Base-by-base conservation (phyloP, 768 basidiomycete species). In the Lactifluus volemus region DNA sequence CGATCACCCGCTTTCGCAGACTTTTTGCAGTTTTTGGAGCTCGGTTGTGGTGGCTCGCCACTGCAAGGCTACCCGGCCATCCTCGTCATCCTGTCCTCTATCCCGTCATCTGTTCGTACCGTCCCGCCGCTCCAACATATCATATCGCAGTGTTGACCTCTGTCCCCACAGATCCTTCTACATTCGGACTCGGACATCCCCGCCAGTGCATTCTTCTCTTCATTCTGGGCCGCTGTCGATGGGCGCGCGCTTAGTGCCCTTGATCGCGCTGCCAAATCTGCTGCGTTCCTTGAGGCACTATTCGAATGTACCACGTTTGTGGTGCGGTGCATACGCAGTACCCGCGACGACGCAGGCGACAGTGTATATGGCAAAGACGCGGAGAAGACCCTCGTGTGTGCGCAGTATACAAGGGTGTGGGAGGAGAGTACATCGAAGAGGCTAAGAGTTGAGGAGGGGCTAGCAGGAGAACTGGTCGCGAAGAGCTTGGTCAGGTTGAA, bases 141-240 rank as follows among this genome's bases (percentile, higher is more conserved):
- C 60, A 15, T n/a, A 51, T n/a, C 17, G 42, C 15, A 11, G 39
- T 30, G 21, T 42, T 44, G 36, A 54, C 19, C 34, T 32, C 32
- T 3, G 21, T 2, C 57, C 9, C 10, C 29, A 12, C 52, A 77
- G 72, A 73, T 73, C 39, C 67, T 75, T 39, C 69, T 30, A 11
- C 41, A 59, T 19, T 36, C 60, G 63, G 70, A 67, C 11, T 60
- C 62, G 14, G 32, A 64, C 1, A 32, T 69, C 21, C 70, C 75
- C 70, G 53, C 86, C 3, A 65, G 74, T 3, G 76, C 78, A 32
- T 73, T 96, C 47, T 89, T 92, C 69, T 73, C 77, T 0, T 82
- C 90, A 0, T 84, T 98, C 67, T 97, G 94, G 92, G 81, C 84
- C 15, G 92, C 90, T 0, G 71, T 91, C 1, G 84, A 89, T 54